Base-by-base conservation (phyloP, 2,329 filamentous ascomycete species). In the Ophioceras dolichostomum region DNA sequence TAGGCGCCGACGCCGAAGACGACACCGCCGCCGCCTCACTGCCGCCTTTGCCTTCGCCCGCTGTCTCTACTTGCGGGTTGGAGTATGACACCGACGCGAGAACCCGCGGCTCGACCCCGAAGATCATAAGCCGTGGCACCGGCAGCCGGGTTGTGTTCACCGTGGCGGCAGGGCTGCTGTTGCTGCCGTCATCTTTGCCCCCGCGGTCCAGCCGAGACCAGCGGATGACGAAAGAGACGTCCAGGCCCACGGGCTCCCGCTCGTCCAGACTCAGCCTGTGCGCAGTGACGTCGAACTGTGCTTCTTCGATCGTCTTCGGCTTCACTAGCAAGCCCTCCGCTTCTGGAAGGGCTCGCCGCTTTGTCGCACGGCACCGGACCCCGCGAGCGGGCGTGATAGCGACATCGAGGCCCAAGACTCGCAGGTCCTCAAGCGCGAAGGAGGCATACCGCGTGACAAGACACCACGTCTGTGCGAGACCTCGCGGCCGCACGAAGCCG, bases 91-190 rank as follows among this genome's bases (percentile, higher is more conserved):
- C 65, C 1, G 68, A 64, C 0, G 73, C 75, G 4, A 95, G 73
- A 2, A 95, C 87, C 39, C 91, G 78, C 1, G 91, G 91, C 54
- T 98, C 91, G 4, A 77, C 79, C 40, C 80, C 82, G 0, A 89
- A 80, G 13, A 94, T 74, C 26, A 81, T 70, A 41, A 94, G 82
- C 27, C 83, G 78, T 9, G 88, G 88, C 5, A 94, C 77, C 0
- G 79, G 73, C 36, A 96, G 72, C 2, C 66, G 72, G 1, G 84
- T 83, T 1, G 66, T 77, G 49, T 80, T 84, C 30, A 67, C 14
- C 10, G 13, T 28, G 14, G 20, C 10, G 22, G 22, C 22, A 12
- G 47, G 10, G 50, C 37, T 2, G 45, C 37, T 30, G 44, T 28
- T 39, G 26, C 34, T 37, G 31, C 37, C 9, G 43, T 42, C 18